These are phyloP conservation scores for Pythium chondricola DNA, from an alignment of 352 stramenopile genomes.

Conservation along the genomic window DNA sequence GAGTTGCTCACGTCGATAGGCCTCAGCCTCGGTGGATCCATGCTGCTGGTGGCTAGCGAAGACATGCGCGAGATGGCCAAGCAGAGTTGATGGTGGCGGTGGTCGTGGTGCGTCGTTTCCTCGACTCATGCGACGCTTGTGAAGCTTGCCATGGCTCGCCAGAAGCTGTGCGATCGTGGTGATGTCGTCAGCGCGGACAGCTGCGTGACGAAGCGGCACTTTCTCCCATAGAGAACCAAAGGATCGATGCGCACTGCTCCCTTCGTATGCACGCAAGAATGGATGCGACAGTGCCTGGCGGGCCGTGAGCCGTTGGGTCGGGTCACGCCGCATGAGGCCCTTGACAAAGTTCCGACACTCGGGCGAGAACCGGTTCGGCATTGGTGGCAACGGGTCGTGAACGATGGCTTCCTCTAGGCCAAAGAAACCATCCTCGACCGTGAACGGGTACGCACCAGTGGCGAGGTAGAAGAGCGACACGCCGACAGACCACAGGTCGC, in stretches of 20 bases:
- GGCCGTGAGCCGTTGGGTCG: constrained; percentile 66
- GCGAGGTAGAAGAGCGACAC: constrained; percentile 65
- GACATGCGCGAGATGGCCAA: neutral
- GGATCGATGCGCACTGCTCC: constrained; percentile 18
- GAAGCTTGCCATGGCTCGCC: constrained; percentile 25
- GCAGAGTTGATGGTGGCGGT: neutral
- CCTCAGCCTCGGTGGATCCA: no score
- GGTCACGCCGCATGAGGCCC: constrained; percentile 87
- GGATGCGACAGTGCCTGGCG: constrained; percentile 87
- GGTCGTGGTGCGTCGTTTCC: neutral
- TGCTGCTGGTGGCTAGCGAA: neutral
- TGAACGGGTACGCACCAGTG: constrained; percentile 66
- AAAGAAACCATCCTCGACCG: constrained; percentile 73
- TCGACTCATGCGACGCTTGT: neutral
- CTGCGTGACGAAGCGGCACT: constrained; percentile 22
- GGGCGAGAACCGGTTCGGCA: constrained; percentile 76
- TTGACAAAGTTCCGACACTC: constrained; percentile 92
- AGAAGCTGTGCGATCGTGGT: constrained; percentile 25
- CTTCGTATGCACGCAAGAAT: constrained; percentile 60
- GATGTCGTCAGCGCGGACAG: constrained; percentile 20
- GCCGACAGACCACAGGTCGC: constrained; percentile 75
- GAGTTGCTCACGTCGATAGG: neutral
- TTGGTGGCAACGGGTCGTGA: constrained; percentile 57
- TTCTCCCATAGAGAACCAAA: constrained; percentile 38
- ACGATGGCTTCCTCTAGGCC: constrained; percentile 80